Conservation (phyloP, 768 basidiomycete species). For the Termitomyces sp. region DNA sequence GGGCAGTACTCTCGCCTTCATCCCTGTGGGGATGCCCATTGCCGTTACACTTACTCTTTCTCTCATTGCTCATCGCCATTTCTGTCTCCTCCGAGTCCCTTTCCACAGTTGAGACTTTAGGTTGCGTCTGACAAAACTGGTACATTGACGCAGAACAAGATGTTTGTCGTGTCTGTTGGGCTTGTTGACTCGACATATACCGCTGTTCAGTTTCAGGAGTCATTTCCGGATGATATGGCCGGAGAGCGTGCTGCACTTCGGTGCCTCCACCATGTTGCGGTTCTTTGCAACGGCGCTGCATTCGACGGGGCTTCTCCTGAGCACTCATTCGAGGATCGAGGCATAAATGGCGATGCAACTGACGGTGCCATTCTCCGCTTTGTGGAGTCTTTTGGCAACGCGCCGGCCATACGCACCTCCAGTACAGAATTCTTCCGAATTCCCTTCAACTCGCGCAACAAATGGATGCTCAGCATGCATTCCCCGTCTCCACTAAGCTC, state of each 20-base stretch:
- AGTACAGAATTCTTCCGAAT: conserved; percentile 29
- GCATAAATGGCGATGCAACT: no score
- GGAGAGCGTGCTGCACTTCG: conserved; percentile 7
- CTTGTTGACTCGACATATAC: conserved; percentile 25
- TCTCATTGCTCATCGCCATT: conserved; percentile 9
- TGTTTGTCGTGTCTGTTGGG: conserved; percentile 47
- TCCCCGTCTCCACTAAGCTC: conserved; percentile 2
- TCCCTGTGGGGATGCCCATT: conserved; percentile 46
- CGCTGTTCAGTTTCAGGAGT: conserved; percentile 16
- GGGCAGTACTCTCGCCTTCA: conserved; percentile 32
- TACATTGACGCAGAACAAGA: conserved; percentile 52
- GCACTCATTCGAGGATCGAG: conserved; percentile 19
- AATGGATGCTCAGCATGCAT: conserved; percentile 50
- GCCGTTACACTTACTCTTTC: conserved; percentile 46
- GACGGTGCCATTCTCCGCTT: conserved; percentile 30
- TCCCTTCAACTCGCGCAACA: conserved; percentile 47
- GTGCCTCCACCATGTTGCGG: conserved; percentile 26
- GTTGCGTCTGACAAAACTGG: conserved; percentile 60
- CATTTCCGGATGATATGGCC: conserved; percentile 2
- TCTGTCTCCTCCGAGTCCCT: conserved; percentile 33
- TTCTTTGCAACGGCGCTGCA: conserved; percentile 52
- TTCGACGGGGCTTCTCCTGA: conserved; percentile 30
- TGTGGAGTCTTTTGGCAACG: conserved; percentile 20
- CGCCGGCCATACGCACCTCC: conserved; percentile 15
- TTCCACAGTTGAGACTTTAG: conserved; percentile 62